A percentile compares a stretch with the other conserved stretches of the same genome.
Evolutionary conservation across 495 filamentous ascomycete species (phyloP).

Genomic region (Tuber calosporum): DNA sequence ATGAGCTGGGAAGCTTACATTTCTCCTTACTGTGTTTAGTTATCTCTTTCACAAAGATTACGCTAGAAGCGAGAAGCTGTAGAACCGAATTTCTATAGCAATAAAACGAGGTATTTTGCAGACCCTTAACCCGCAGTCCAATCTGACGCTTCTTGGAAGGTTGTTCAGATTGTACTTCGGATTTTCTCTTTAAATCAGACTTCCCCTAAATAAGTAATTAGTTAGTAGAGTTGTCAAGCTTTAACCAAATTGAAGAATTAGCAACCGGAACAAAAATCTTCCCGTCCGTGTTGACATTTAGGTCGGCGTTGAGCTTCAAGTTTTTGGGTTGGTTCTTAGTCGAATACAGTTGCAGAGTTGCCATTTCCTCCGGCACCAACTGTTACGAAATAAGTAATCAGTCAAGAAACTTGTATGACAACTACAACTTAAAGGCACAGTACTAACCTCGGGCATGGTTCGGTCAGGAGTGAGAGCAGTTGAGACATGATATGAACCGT

Average conservation of each 20-base stretch:
- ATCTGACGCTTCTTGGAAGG: not conserved
- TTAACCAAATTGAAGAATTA: not conserved
- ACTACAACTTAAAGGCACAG: not conserved
- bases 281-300: not conserved
- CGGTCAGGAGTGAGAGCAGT: not conserved
- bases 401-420: not conserved
- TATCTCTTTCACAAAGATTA: constrained; percentile 17
- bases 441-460: not conserved
- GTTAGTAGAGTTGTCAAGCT: constrained; percentile 6
- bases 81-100: constrained; percentile 38
- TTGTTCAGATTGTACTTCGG: not conserved
- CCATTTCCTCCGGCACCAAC: not conserved
- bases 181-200: not conserved
- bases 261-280: not conserved
- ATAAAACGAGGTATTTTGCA: constrained; percentile 8
- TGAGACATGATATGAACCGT: not conserved
- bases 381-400: not conserved
- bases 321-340: not conserved
- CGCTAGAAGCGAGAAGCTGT: constrained; percentile 22
- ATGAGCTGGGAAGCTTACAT: not conserved
- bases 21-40: constrained; percentile 15
- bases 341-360: not conserved
- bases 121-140: constrained; percentile 1
- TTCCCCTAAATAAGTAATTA: not conserved
- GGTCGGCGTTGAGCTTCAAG: not conserved